Evolutionary conservation across 108 stramenopile species (phyloP), one percentile per base, ranked within the genome.

Genomic region (Nannochloropsis oceanica): DNA sequence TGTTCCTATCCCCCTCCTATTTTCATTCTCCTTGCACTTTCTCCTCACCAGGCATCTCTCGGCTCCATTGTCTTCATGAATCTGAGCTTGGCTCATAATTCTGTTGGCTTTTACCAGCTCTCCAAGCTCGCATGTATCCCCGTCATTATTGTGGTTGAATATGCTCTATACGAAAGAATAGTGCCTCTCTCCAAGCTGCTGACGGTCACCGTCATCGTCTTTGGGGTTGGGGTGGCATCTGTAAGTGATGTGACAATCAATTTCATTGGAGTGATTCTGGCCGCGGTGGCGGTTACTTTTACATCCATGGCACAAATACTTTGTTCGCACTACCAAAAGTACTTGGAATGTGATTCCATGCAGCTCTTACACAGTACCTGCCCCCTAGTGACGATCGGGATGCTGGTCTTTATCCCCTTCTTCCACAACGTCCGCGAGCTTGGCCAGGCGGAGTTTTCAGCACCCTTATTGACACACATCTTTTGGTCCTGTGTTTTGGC

Each of bases 81-180:
- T 26, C 44, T 87, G 44, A 87, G 83, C 80, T 43, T 87, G 22
- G 43, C 83, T 13, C 43, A 87, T 14, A 84, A 87, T 27, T 84
- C 83, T 11, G 87, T 87, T 12, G 83, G 83, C 27, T 87, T 87
- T 42, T 87, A 84, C 83, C 87, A 87, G 87, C 26, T 84, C 22
- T 84, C 87, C 24, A 87, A 87, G 87, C 22, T 87, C 22, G 84
- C 84, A 8, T 87, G 87, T 18, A 84, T 87, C 44, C 87, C 87
- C 11, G n/a, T 84, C 27, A 87, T 83, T n/a, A 22, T 87, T 11
- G 20, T 84, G 20, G 13, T 84, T 13, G 25, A 0, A 27, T 87
- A 84, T 20, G 11, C 50, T 11, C 20, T 26, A 0, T 84, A 84
- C 12, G 2, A 27, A 27, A 22, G 25, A 34, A 22, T 46, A 13